phyloP scores from a whole-genome alignment of 164 flowering plant genomes.

The Macadamia tetraphylla region DNA sequence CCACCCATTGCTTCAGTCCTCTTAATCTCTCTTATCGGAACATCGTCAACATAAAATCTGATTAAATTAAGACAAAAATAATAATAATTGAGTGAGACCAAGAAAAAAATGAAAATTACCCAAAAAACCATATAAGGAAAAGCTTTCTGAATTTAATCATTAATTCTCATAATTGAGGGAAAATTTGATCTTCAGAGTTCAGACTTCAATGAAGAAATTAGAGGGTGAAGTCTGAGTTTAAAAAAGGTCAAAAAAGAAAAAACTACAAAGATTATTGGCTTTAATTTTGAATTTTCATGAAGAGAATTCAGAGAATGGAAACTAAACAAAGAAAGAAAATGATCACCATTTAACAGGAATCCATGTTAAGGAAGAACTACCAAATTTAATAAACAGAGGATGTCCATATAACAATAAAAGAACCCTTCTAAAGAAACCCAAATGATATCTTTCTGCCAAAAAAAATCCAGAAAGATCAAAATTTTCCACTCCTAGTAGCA shows the following conservation, averaged over 20 bases:
- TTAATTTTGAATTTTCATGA: too few relatives aligned
- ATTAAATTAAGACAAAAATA: conserved; percentile 10
- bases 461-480: neutral
- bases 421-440: too few relatives aligned
- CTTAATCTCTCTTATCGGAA: conserved; percentile 65
- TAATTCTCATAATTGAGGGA: too few relatives aligned
- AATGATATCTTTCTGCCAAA: neutral
- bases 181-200: too few relatives aligned
- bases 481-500: neutral
- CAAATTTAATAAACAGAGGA: neutral
- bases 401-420: neutral
- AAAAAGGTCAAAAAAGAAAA: neutral
- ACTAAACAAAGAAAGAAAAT: too few relatives aligned
- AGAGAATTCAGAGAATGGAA: too few relatives aligned
- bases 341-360: too few relatives aligned
- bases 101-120: neutral
- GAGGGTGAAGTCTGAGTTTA: neutral
- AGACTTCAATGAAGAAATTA: neutral
- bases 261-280: too few relatives aligned
- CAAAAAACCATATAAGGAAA: neutral
- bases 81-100: neutral
- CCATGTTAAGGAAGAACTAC: too few relatives aligned
- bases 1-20: conserved; percentile 65
- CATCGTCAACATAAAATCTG: conserved; percentile 80
- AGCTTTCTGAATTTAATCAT: too few relatives aligned